Base-by-base conservation (phyloP, 1,284 basidiomycete genomes). In the Quambalaria eucalypti region DNA sequence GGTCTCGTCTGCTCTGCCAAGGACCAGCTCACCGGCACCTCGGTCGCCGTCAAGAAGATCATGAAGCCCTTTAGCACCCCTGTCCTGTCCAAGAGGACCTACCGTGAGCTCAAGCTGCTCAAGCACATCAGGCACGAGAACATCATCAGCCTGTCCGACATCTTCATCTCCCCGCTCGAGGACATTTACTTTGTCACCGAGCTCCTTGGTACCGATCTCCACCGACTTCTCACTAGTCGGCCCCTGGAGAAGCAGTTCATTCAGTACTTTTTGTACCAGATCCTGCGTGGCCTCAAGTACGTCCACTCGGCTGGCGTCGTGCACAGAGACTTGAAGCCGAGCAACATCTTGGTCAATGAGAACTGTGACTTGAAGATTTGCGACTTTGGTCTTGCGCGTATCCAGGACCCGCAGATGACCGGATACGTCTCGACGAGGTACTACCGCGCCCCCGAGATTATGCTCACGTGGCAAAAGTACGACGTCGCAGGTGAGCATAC, bases 381-480 rank as follows among this genome's bases (percentile, higher is more conserved):
- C 76, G 93, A 97, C 79, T 99, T 99, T 78, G 93, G 93, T 64
- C 82, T 99, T 26, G 93, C 93, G 19, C 87, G 93, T 56, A 73
- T 78, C 50, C 89, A 91, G 78, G 95, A 98, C 77, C 93, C 93
- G 7, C 95, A 98, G 78, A 98, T 99, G 95, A 98, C 95, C 4
- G 95, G 95, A 60, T 99, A 98, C 76, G 93, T 98, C 62, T 97
- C 92, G 60, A 99, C 93, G 56, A 83, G 95, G 68, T 98, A 98
- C 80, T 98, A 99, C 78, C 87, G 95, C 53, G 95, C 93, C 2
- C 93, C 93, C 6, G 93, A 99, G 78, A 98, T 99, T 80, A 99
- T 99, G 95, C 83, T 99, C 74, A 99, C 93, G 47, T 98, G 95
- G 95, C 93, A 98, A 78, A 98, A 98, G 80, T 98, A 98, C 80